Conservation (phyloP, 306 rosid genomes). For the Alnus glutinosa region DNA sequence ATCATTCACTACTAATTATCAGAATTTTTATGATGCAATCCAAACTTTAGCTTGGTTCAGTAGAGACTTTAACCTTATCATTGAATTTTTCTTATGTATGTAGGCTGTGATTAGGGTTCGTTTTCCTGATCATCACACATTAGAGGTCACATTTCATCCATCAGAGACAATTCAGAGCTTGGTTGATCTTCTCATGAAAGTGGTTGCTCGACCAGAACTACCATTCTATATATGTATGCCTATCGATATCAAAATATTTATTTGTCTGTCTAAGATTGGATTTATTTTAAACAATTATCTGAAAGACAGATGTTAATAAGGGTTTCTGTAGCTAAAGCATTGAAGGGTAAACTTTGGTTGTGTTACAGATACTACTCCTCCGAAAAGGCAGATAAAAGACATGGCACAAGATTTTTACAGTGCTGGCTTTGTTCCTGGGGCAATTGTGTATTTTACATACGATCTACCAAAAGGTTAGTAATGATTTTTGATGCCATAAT, state of each 20-base stretch:
- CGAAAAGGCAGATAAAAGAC: constrained; percentile 72
- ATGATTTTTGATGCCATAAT: constrained; percentile 9
- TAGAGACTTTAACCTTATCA: neutral
- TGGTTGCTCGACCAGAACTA: constrained; percentile 65
- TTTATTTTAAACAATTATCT: neutral
- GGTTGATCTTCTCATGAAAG: constrained; percentile 70
- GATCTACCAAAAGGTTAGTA: constrained; percentile 62
- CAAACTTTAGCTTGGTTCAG: neutral
- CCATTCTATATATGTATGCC: constrained; percentile 83
- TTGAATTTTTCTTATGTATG: constrained; percentile 31
- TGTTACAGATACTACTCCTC: constrained; percentile 85
- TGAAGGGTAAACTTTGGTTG: constrained; percentile 16
- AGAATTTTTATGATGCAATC: neutral
- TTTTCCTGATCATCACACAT: constrained; percentile 88
- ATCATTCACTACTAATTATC: neutral
- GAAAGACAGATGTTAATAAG: neutral
- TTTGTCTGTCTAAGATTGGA: neutral
- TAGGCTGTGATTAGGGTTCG: constrained; percentile 88
- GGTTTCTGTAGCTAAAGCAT: neutral
- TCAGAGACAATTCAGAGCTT: constrained; percentile 78
- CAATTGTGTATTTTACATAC: constrained; percentile 77
- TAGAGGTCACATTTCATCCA: constrained; percentile 83
- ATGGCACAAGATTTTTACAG: constrained; percentile 66
- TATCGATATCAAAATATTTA: constrained; percentile 9
- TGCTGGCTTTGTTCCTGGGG: constrained; percentile 90